Percentiles rank a stretch among this genome's conserved stretches.
Evolutionary conservation across 2,329 filamentous ascomycete species (phyloP).

Genomic region (Neofusicoccum laricinum): DNA sequence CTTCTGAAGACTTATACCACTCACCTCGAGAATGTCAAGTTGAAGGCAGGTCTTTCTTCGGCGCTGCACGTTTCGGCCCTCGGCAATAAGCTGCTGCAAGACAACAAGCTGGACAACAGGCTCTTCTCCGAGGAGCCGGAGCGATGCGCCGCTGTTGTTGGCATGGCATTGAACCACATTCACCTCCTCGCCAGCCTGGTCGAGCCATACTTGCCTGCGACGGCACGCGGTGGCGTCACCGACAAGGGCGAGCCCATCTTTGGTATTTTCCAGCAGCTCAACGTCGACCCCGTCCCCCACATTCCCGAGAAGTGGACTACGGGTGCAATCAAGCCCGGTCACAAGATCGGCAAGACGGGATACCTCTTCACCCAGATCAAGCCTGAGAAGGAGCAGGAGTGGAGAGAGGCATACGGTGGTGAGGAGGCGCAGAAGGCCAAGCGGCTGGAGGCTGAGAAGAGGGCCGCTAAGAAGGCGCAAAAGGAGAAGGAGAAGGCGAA

Average conservation of each 20-base stretch:
- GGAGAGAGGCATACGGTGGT: conserved; percentile 73
- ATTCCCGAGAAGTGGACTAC: conserved; percentile 55
- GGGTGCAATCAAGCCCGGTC: conserved; percentile 55
- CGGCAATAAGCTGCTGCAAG: conserved; percentile 56
- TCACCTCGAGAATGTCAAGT: conserved; percentile 68
- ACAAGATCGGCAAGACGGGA: conserved; percentile 76
- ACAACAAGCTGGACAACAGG: conserved; percentile 60
- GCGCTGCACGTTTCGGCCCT: conserved; percentile 65
- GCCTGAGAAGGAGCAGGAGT: conserved; percentile 76
- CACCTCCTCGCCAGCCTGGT: conserved; percentile 21
- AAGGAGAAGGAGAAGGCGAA: conserved; percentile 55
- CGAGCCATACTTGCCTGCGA: conserved; percentile 70
- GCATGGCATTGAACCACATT: conserved; percentile 23
- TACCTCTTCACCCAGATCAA: conserved; percentile 84
- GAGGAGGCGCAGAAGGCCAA: conserved; percentile 65
- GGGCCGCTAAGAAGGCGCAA: conserved; percentile 58
- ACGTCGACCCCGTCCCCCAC: conserved; percentile 48
- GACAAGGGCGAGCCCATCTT: conserved; percentile 14
- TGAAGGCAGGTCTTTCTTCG: conserved; percentile 64
- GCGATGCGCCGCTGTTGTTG: conserved; percentile 54
- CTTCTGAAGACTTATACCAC: conserved; percentile 65
- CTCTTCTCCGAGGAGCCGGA: conserved; percentile 59
- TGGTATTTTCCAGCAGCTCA: conserved; percentile 72
- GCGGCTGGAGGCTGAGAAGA: conserved; percentile 55
- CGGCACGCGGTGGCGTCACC: conserved; percentile 10